Conservation (phyloP, 2,329 filamentous ascomycete genomes). For the Clonostachys chloroleuca region DNA sequence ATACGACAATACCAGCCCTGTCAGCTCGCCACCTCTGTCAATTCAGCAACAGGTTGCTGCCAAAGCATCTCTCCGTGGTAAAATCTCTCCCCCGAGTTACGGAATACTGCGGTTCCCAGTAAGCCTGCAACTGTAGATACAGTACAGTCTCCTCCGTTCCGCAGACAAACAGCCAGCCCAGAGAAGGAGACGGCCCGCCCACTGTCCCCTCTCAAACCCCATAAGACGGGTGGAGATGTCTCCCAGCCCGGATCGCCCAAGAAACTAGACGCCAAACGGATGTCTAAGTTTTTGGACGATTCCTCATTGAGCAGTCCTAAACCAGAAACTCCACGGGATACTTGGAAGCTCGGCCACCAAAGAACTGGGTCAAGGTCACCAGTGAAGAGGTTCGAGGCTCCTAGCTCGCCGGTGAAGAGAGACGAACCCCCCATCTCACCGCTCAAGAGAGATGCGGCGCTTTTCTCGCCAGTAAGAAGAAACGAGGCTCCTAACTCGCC, state of each 20-base stretch:
- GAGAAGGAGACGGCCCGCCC: slow-evolving; percentile 19
- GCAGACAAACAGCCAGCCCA: slow-evolving; percentile 10
- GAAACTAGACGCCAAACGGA: slow-evolving; percentile 54
- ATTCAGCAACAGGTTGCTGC: slow-evolving; percentile 29
- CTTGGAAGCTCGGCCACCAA: slow-evolving; percentile 18
- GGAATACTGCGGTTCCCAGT: slow-evolving; percentile 6
- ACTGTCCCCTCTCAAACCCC: slow-evolving; percentile 15
- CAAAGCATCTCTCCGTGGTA: slow-evolving; percentile 20
- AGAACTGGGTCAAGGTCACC: slow-evolving; percentile 30
- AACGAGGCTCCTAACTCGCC: too few relatives aligned
- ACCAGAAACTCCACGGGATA: slow-evolving; percentile 17
- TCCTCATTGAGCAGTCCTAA: slow-evolving; percentile 13
- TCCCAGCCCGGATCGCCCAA: slow-evolving; percentile 48
- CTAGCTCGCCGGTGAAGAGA: slow-evolving; percentile 9
- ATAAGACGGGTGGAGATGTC: slow-evolving; percentile 21
- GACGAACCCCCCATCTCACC: slow-evolving; percentile 14
- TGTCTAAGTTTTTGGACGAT: slow-evolving; percentile 54
- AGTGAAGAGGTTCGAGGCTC: slow-evolving; percentile 20
- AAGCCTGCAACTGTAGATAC: slow-evolving; percentile 10
- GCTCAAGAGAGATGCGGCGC: slow-evolving; percentile 13
- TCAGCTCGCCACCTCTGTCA: slow-evolving; percentile 12
- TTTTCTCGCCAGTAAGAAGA: too few relatives aligned
- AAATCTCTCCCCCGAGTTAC: slow-evolving; percentile 2
- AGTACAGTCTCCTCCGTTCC: slow-evolving; percentile 9
- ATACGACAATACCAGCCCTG: too few relatives aligned